Evolutionary conservation across 2,329 filamentous ascomycete genomes (phyloP), one percentile per base, ranked within the genome.

Genomic region (Cercospora nicotianae): DNA sequence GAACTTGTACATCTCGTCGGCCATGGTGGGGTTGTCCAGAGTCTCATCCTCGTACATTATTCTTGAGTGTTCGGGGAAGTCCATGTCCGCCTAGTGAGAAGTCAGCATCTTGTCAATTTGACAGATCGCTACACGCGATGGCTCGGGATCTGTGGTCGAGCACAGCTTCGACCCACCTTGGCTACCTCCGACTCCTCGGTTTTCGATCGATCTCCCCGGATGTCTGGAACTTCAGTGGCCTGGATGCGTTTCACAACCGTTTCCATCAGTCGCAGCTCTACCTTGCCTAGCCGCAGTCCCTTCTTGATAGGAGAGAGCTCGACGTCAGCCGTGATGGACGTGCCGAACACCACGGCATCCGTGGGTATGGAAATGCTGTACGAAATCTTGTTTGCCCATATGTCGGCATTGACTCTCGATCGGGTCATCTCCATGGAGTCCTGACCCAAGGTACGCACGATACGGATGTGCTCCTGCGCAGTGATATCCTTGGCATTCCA

Each of bases 341-440:
- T 96, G 60, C 95, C 95, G 75, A 97, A 96, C 18, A 97, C 91
- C 64, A 97, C 90, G 1, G 95, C 95, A 82, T 97, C 97, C 76
- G 93, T 94, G 0, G 95, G 94, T 10, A 96, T 92, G 67, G 92
- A 89, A 70, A 99, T 93, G 31, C 93, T 94, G 81, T 99, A 99
- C 78, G 96, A 92, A 74, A 98, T 87, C 83, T 99, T 99, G 83
- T 97, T 95, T 5, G 93, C 91, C 95, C 95, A 99, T 71, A 96
- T 91, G 77, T 97, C 97, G 80, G 97, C 94, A 71, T 98, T 94
- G 70, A 79, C 75, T 45, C 78, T 70, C 55, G 75, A 79, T 60
- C 82, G 79, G 69, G 82, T 80, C 66, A 80, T 81, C 69, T 84
- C 82, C 92, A 97, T 95, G 59, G 93, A 90, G 79, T 98, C 82